phyloP scores from a whole-genome alignment of 805 yeast genomes.

The Candida ipomoeae region DNA sequence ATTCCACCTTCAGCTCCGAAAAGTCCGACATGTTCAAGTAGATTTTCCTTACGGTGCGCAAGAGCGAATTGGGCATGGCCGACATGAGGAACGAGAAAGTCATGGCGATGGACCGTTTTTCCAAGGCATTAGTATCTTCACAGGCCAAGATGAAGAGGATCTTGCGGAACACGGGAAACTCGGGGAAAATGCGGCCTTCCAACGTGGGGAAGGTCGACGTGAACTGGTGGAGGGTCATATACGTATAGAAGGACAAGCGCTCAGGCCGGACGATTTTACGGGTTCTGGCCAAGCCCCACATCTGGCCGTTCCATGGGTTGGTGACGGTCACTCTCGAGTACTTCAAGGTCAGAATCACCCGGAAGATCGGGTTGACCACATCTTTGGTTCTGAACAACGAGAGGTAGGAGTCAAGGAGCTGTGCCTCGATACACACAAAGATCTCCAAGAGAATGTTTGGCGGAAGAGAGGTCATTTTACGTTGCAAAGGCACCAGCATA shows the following conservation, averaged over 20 bases:
- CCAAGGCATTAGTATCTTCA: neutral
- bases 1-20: neutral
- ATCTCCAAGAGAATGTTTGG: neutral
- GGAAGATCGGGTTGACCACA: neutral
- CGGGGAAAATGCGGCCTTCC: constrained; percentile 2
- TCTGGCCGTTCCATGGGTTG: constrained; percentile 6
- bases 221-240: constrained; percentile 5
- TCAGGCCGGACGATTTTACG: constrained; percentile 1
- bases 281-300: constrained; percentile 5
- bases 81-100: neutral
- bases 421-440: constrained; percentile 1
- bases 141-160: constrained; percentile 3
- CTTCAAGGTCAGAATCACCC: constrained; percentile 5
- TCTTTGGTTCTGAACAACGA: neutral
- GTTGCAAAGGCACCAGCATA: neutral
- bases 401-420: neutral
- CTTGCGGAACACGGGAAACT: neutral
- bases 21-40: neutral
- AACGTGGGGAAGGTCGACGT: neutral
- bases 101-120: neutral
- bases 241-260: constrained; percentile 1
- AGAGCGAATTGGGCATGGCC: constrained; percentile 2
- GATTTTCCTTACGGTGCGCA: constrained; percentile 3
- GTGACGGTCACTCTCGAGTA: constrained; percentile 7
- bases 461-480: neutral